Conservation (phyloP, 306 rosid species). For the Delonix regia region DNA sequence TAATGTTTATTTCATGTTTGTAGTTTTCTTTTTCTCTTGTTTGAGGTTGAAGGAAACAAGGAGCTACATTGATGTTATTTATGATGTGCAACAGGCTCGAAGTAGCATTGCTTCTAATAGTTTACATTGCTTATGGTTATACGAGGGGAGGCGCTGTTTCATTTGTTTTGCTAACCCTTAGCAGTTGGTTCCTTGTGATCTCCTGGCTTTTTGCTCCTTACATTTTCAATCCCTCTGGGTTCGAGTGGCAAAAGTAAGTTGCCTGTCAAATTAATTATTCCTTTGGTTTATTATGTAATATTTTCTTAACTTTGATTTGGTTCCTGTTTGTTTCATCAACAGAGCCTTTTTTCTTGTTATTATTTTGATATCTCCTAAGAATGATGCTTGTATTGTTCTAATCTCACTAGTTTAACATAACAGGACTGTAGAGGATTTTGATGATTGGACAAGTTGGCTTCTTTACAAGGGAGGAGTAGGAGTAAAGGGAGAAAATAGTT, state of each 20-base stretch:
- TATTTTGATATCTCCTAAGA: conserved; percentile 12
- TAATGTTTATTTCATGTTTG: conserved; percentile 29
- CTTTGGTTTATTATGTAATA: not conserved
- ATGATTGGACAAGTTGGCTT: conserved; percentile 99
- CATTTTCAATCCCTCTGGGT: conserved; percentile 97
- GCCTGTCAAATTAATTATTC: conserved; percentile 4
- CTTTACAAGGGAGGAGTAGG: conserved; percentile 98
- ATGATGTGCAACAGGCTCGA: conserved; percentile 69
- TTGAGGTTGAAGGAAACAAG: conserved; percentile 23
- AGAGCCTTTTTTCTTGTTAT: not conserved
- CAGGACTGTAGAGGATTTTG: conserved; percentile 99
- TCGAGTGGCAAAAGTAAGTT: conserved; percentile 99
- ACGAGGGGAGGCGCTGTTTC: conserved; percentile 84
- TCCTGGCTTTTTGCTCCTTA: conserved; percentile 99
- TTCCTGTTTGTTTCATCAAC: not conserved
- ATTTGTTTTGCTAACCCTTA: conserved; percentile 74
- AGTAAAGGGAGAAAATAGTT: conserved; percentile 92
- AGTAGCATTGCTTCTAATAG: conserved; percentile 84
- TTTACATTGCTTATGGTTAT: conserved; percentile 83
- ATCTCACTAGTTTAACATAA: conserved; percentile 47
- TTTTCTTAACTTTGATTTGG: not conserved
- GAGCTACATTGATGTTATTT: conserved; percentile 22
- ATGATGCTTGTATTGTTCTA: conserved; percentile 24
- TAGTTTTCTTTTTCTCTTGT: not conserved
- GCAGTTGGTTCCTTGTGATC: conserved; percentile 99